phyloP scores from a whole-genome alignment of 257 asterid genomes.

The Solanum pinnatisectum region DNA sequence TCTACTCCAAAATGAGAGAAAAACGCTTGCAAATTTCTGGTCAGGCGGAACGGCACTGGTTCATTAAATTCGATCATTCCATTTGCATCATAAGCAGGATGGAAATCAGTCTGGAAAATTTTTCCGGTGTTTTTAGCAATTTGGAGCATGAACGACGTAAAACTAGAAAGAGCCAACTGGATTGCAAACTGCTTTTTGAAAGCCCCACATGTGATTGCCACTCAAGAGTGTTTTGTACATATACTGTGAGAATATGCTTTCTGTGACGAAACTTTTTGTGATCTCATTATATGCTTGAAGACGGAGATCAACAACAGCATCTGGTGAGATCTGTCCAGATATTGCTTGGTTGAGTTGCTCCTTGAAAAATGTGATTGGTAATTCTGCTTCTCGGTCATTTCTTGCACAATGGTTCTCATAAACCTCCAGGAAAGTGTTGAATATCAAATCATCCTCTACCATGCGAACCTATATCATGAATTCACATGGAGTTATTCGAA shows the following conservation, averaged over 20 bases:
- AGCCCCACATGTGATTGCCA: conserved; percentile 94
- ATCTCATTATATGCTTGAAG: conserved; percentile 87
- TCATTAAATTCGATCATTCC: conserved; percentile 97
- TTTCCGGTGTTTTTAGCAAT: conserved; percentile 95
- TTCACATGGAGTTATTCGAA: neutral
- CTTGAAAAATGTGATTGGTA: conserved; percentile 80
- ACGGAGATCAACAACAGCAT: conserved; percentile 95
- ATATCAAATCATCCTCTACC: conserved; percentile 98
- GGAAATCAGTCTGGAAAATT: conserved; percentile 95
- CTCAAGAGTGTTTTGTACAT: conserved; percentile 88
- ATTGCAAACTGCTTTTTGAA: conserved; percentile 94
- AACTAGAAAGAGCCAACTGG: conserved; percentile 94
- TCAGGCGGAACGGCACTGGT: conserved; percentile 94
- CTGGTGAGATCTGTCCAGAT: conserved; percentile 87
- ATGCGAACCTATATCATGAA: conserved; percentile 64
- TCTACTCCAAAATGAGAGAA: conserved; percentile 97
- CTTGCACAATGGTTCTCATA: conserved; percentile 98
- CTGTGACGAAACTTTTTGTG: conserved; percentile 69
- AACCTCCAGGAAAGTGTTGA: conserved; percentile 95
- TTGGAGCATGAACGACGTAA: conserved; percentile 92
- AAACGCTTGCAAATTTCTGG: conserved; percentile 90
- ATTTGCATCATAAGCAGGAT: conserved; percentile 91
- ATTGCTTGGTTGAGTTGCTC: conserved; percentile 98
- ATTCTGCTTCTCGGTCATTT: conserved; percentile 85
- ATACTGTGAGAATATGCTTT: conserved; percentile 92